A percentile compares a stretch with the other conserved stretches of the same genome.
Evolutionary conservation across 495 filamentous ascomycete genomes (phyloP).

Genomic region (Pyrenula massariospora): DNA sequence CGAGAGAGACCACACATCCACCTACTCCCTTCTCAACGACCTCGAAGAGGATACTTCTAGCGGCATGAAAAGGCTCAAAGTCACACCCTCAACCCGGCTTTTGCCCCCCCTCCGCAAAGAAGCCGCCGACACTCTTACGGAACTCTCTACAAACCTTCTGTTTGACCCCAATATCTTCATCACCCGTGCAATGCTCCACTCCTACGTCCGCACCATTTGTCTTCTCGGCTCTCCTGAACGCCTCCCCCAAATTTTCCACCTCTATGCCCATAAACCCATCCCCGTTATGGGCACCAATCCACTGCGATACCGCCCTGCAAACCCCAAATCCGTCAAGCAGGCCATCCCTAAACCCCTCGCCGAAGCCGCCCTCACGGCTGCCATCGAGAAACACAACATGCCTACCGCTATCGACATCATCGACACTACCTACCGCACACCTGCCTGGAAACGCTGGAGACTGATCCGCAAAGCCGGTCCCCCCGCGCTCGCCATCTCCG

Average conservation of each 20-base stretch:
- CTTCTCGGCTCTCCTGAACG: constrained; percentile 58
- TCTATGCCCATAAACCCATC: constrained; percentile 76
- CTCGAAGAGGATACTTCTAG: constrained; percentile 30
- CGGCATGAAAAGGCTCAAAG: constrained; percentile 7
- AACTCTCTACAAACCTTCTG: constrained; percentile 50
- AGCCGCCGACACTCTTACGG: constrained; percentile 33
- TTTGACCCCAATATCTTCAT: constrained; percentile 73
- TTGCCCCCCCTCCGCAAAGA: constrained; percentile 7
- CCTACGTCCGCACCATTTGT: constrained; percentile 61
- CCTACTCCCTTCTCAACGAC: constrained; percentile 33
- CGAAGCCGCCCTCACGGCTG: constrained; percentile 58
- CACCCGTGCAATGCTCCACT: constrained; percentile 51
- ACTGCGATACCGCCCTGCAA: constrained; percentile 46
- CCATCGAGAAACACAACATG: constrained; percentile 66
- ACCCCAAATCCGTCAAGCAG: constrained; percentile 54
- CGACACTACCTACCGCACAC: constrained; percentile 60
- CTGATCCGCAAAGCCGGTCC: constrained; percentile 23
- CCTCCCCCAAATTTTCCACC: constrained; percentile 64
- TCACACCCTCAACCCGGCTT: constrained; percentile 7
- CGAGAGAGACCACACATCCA: constrained; percentile 24
- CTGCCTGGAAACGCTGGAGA: constrained; percentile 45
- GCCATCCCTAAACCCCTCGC: constrained; percentile 59
- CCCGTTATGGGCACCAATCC: constrained; percentile 48
- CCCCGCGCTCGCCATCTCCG: constrained; percentile 37
- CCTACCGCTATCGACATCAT: constrained; percentile 68